Evolutionary conservation across 805 yeast species (phyloP).

Genomic region (Hanseniaspora singularis): DNA sequence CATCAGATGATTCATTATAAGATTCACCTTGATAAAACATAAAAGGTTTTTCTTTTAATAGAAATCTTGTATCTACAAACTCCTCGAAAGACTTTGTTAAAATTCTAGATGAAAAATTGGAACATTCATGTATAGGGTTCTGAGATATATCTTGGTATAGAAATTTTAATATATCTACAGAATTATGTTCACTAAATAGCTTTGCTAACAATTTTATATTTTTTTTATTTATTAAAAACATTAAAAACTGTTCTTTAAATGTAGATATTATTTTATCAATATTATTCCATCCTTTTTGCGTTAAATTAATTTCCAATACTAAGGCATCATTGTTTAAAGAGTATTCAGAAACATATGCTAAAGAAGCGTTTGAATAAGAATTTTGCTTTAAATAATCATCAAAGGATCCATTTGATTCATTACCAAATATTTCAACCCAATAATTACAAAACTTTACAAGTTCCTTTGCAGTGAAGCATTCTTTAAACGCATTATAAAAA

Average conservation of each 20-base stretch:
- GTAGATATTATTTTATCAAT: conserved; percentile 28
- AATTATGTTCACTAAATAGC: conserved; percentile 37
- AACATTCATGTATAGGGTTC: conserved; percentile 40
- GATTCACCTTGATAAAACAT: conserved; percentile 25
- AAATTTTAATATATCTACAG: conserved; percentile 37
- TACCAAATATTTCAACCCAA: conserved; percentile 54
- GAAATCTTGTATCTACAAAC: conserved; percentile 28
- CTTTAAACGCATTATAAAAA: neutral
- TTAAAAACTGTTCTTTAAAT: conserved; percentile 25
- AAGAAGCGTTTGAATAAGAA: conserved; percentile 31
- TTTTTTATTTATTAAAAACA: conserved; percentile 17
- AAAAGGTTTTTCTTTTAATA: conserved; percentile 34
- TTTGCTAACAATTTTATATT: conserved; percentile 27
- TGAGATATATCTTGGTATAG: conserved; percentile 31
- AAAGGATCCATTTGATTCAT: conserved; percentile 45
- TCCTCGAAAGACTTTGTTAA: conserved; percentile 31
- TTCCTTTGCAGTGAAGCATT: conserved; percentile 20
- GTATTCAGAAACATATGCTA: conserved; percentile 34
- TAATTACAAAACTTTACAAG: conserved; percentile 28
- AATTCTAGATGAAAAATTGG: conserved; percentile 29
- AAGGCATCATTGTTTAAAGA: conserved; percentile 32
- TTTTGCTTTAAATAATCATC: conserved; percentile 30
- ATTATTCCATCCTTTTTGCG: conserved; percentile 35
- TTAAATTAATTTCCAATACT: conserved; percentile 40
- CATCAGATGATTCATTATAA: conserved; percentile 26